Base-by-base conservation (phyloP, 768 basidiomycete genomes). In the Serendipita sp. region DNA sequence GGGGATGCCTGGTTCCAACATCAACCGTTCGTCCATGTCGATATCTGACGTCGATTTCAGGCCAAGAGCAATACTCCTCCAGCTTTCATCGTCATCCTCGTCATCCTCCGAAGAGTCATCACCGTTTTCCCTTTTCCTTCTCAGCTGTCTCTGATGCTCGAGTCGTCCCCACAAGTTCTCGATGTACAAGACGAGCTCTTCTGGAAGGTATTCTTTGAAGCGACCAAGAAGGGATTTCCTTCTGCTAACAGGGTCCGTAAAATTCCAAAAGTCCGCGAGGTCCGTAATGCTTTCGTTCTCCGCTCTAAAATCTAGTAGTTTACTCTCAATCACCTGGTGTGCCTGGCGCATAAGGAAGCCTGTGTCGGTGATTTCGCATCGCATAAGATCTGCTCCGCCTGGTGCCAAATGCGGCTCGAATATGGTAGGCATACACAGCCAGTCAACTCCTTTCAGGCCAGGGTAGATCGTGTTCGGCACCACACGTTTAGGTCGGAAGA, bases 391-490 rank as follows among this genome's bases (percentile, higher is more conserved):
- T 2, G 63, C 66, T 3, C 71, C 74, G 1, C 69, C 67, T 3
- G 74, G 67, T 22, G 73, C 70, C 60, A 95, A 73, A 65, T 78
- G 84, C 30, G 75, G 75, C 0, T 75, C 74, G 68, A 96, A 92
- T 74, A 89, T 82, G 3, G 75, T 70, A 22, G 84, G 77, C 66
- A 94, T 82, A 62, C 78, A 81, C 1, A 79, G 77, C 82, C 87
- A 92, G 67, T 96, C 93, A 7, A 87, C 68, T 62, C 72, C 82
- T 66, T 69, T 70, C 62, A 75, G 79, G 42, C 65, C 73, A 62
- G 69, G 82, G 69, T 74, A 79, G 66, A 78, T 82, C 0, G 89
- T 88, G 68, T 94, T 95, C 0, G 94, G 95, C 1, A 90, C 79
- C 0, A 98, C 72, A 2, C 80, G 77, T 42, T 74, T 77, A 0